phyloP scores from a whole-genome alignment of 805 yeast genomes.

The Lachancea mirantina region DNA sequence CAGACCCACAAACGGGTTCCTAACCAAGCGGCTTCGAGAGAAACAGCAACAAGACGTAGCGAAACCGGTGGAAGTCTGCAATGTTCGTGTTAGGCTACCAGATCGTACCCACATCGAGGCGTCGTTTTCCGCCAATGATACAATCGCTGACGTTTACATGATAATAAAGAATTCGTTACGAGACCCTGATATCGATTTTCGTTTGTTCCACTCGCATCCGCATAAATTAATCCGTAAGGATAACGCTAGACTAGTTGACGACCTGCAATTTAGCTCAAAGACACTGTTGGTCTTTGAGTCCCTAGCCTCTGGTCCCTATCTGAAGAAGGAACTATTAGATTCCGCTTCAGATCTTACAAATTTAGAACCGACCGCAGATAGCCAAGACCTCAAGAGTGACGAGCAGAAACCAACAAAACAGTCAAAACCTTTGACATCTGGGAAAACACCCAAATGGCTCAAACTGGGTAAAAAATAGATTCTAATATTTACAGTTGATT shows the following conservation, averaged over 20 bases:
- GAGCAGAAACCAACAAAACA: conserved; percentile 3
- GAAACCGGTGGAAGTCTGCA: conserved; percentile 29
- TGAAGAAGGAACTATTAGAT: conserved; percentile 27
- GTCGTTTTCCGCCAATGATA: conserved; percentile 40
- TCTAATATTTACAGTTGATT: no score
- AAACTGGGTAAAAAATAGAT: conserved; percentile 33
- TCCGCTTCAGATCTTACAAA: no score
- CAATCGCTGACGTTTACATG: conserved; percentile 28
- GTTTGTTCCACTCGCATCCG: conserved; percentile 46
- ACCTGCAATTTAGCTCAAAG: conserved; percentile 40
- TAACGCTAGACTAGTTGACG: conserved; percentile 29
- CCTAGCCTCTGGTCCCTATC: conserved; percentile 19
- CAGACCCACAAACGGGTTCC: conserved; percentile 34
- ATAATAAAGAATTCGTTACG: conserved; percentile 26
- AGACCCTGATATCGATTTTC: conserved; percentile 29
- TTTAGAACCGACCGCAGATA: no score
- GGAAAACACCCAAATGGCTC: conserved; percentile 36
- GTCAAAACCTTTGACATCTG: conserved; percentile 1
- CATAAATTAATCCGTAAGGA: conserved; percentile 28
- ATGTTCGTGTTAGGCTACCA: conserved; percentile 50
- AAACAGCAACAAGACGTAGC: conserved; percentile 25
- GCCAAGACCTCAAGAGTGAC: conserved; percentile 26
- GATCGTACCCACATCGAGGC: conserved; percentile 48
- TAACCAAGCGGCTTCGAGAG: conserved; percentile 38
- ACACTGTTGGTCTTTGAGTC: conserved; percentile 36